These are phyloP conservation scores for Brassica juncea DNA, from an alignment of 345 rosid species.

Conservation along the genomic window DNA sequence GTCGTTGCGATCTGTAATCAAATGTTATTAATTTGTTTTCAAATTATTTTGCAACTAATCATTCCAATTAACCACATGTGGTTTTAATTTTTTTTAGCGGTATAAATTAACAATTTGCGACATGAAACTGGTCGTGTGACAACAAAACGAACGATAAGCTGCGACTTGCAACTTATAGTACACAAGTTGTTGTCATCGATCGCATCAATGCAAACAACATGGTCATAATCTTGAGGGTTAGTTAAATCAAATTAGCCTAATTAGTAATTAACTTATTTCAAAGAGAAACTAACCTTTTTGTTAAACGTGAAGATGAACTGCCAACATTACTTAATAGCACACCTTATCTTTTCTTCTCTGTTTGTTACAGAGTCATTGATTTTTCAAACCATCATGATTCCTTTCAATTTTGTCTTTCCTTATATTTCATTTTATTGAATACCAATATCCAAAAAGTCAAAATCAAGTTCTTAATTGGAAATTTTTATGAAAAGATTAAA, in stretches of 20 bases:
- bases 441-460: constrained; percentile 7
- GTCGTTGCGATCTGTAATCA: background rate
- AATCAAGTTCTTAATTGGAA: background rate
- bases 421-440: constrained; percentile 2
- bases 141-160: too few species aligned
- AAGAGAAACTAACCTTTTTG: background rate
- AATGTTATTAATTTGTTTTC: background rate
- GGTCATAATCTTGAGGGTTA: too few species aligned
- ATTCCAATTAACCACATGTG: background rate
- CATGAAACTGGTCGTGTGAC: too few species aligned
- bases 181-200: too few species aligned
- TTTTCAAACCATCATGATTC: constrained; percentile 10
- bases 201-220: too few species aligned
- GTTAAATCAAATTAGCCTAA: too few species aligned
- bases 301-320: background rate
- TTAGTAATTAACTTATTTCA: background rate
- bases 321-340: background rate
- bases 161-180: too few species aligned
- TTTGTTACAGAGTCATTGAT: constrained; percentile 2
- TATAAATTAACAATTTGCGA: too few species aligned
- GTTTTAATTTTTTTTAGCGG: background rate
- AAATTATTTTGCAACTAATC: background rate
- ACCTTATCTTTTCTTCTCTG: background rate
- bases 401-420: constrained; percentile 10
- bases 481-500: constrained; percentile 9